Percentiles rank a stretch among this genome's conserved stretches.
phyloP scores from a whole-genome alignment of 2,329 filamentous ascomycete genomes.

The Hymenoscyphus fructigenus region DNA sequence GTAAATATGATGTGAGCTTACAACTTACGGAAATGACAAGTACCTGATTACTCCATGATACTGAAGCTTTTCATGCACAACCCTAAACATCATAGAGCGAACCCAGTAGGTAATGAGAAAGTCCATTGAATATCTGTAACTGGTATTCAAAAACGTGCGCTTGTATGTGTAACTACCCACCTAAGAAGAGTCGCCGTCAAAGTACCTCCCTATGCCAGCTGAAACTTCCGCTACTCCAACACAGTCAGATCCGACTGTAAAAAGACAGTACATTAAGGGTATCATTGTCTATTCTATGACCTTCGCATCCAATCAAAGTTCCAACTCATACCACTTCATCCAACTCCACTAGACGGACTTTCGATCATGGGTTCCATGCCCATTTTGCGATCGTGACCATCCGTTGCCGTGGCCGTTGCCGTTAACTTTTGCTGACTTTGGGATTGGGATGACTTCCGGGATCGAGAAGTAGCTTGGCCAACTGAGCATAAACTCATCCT shows the following conservation, averaged over 20 bases:
- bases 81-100: too few relatives aligned
- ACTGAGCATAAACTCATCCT: constrained; percentile 62
- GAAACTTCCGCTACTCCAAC: too few relatives aligned
- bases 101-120: too few relatives aligned
- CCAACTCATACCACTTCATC: neutral
- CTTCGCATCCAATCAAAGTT: neutral
- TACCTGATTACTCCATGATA: too few relatives aligned
- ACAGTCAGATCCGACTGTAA: neutral
- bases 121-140: neutral
- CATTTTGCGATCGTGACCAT: constrained; percentile 8
- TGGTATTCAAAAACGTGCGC: neutral
- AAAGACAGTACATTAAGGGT: constrained; percentile 11
- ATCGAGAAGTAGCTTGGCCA: constrained; percentile 59
- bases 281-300: constrained; percentile 17
- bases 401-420: constrained; percentile 20
- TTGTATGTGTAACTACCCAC: neutral
- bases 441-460: constrained; percentile 36
- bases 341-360: constrained; percentile 24
- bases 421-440: constrained; percentile 12
- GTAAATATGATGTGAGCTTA: too few relatives aligned
- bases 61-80: too few relatives aligned
- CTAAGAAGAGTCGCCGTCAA: neutral
- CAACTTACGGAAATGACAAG: too few relatives aligned
- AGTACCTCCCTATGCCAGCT: neutral
- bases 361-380: constrained; percentile 22